These are phyloP conservation scores for Alternaria postmessia DNA, from an alignment of 2,329 filamentous ascomycete species.

Conservation along the genomic window DNA sequence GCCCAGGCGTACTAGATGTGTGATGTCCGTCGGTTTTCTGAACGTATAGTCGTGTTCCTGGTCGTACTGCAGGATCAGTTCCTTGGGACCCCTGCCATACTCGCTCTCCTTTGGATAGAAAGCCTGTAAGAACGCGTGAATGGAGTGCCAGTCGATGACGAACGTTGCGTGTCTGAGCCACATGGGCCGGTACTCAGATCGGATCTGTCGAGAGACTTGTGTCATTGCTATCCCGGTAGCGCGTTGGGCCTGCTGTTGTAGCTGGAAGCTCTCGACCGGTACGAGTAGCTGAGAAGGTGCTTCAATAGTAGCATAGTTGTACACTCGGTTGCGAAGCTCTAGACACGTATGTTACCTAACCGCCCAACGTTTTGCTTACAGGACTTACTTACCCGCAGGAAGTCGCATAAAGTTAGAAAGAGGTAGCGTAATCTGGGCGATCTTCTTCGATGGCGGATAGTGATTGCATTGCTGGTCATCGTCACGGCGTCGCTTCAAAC, in stretches of 20 bases:
- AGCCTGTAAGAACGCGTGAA: neutral
- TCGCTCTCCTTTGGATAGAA: neutral
- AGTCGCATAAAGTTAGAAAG: neutral
- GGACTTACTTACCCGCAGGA: neutral
- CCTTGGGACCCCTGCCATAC: neutral
- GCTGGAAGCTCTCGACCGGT: neutral
- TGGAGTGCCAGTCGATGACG: neutral
- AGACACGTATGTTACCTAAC: neutral
- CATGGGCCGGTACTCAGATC: neutral
- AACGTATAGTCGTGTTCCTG: neutral
- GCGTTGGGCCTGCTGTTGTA: neutral
- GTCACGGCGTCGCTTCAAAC: neutral
- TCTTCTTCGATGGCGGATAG: neutral
- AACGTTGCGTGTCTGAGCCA: neutral
- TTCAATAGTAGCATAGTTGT: neutral
- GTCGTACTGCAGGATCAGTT: neutral
- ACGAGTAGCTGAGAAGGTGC: neutral
- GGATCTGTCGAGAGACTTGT: neutral
- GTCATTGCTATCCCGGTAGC: neutral
- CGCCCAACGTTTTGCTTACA: neutral
- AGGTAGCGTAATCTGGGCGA: neutral
- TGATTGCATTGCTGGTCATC: neutral
- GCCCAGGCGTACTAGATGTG: neutral
- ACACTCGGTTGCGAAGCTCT: slow-evolving; percentile 4
- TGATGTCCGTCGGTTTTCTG: neutral